Evolutionary conservation across 2,329 filamentous ascomycete species (phyloP), one percentile per base, ranked within the genome.

Genomic region (Massarina eburnea): DNA sequence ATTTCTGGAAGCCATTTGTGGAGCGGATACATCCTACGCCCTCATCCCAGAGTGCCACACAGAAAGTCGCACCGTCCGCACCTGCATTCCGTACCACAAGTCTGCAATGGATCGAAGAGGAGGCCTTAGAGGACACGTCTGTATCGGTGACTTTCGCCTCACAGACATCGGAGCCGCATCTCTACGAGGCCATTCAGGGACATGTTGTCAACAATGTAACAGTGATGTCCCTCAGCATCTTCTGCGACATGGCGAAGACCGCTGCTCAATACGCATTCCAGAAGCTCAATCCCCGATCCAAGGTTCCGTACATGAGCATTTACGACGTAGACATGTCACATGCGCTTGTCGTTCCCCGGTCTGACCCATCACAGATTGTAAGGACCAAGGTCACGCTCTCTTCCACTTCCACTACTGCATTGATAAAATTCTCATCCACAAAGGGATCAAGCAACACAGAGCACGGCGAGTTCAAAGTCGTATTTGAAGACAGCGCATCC

Each of bases 1-100:
- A 56, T 22, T 68, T 66, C 54, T 71, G 67, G 67, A 15, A 35
- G n/a, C 9, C 33, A 4, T 35, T 30, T 30, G 27, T 30, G 15
- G 27, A 30, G 27, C 27, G 12, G 3, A 10, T 30, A 12, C 3
- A 30, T 10, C 27, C 27, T 30, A 12, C 15, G 4, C 27, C 27
- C 4, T 12, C 27, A 15, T 3, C 27, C 8, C 12, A 15, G 12
- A 30, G 15, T 30, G 27, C 27, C 3, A 3, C 3, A 12, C 12
- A 30, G 15, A 30, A 30, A 15, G 4, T 15, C 8, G 12, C 27
- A 30, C 27, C 27, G 27, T 12, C 15, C 12, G 27, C 27, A 30
- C 27, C 27, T 9, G 27, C 27, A 14, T 30, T 30, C 27, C 12
- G 27, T 15, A 30, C 27, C 8, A 30, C 27, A 9, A 4, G 12